These are phyloP conservation scores for Metschnikowia anglica DNA, from an alignment of 805 yeast genomes.

Conservation along the genomic window DNA sequence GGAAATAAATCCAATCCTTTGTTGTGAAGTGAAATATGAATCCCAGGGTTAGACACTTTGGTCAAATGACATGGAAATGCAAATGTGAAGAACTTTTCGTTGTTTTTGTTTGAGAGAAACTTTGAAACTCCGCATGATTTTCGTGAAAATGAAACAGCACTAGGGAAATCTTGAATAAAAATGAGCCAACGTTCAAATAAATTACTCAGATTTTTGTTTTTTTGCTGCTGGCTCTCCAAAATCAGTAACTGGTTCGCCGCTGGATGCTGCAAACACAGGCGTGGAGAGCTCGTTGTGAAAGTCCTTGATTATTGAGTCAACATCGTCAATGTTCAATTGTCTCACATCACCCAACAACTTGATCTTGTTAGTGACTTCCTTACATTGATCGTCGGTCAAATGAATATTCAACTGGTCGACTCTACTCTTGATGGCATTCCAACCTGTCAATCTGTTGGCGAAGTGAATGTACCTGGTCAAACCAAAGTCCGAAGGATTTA, in stretches of 20 bases:
- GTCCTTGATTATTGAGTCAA: conserved; percentile 57
- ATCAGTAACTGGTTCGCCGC: conserved; percentile 22
- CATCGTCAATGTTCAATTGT: conserved; percentile 59
- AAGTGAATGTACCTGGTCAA: conserved; percentile 61
- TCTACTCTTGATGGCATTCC: conserved; percentile 63
- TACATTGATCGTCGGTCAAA: conserved; percentile 56
- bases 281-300: conserved; percentile 46
- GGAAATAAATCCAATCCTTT: background rate
- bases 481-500: conserved; percentile 58
- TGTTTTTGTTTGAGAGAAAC: conserved; percentile 11
- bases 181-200: conserved; percentile 6
- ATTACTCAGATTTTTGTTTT: conserved; percentile 36
- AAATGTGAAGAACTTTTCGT: conserved; percentile 5
- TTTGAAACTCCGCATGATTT: conserved; percentile 11
- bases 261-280: conserved; percentile 28
- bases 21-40: conserved; percentile 11
- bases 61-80: conserved; percentile 12
- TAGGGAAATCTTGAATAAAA: conserved; percentile 7
- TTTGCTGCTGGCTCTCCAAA: conserved; percentile 37
- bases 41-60: conserved; percentile 9
- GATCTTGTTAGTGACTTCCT: conserved; percentile 54
- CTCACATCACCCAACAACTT: conserved; percentile 59
- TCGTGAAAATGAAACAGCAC: conserved; percentile 10
- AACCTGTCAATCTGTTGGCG: conserved; percentile 60
- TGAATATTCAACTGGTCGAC: conserved; percentile 59